Evolutionary conservation across 2,329 filamentous ascomycete species (phyloP).

Genomic region (Fusarium solani-melongenae): DNA sequence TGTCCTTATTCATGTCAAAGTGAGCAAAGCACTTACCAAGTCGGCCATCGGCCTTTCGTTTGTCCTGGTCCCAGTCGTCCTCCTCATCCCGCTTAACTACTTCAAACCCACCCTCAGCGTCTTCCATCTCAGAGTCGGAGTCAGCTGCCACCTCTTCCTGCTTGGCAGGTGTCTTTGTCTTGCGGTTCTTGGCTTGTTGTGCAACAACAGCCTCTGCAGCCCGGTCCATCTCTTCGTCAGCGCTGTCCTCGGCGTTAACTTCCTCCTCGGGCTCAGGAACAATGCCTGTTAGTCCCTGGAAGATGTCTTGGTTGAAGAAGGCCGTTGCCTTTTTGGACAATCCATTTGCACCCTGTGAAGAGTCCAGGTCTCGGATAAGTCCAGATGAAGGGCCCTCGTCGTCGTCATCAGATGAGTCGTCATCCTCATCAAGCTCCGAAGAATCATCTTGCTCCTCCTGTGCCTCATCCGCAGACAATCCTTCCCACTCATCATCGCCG

Average conservation of each 20-base stretch:
- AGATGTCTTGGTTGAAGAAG: constrained; percentile 97
- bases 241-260: constrained; percentile 30
- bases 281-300: constrained; percentile 81
- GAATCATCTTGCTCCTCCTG: constrained; percentile 66
- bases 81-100: constrained; percentile 64
- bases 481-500: constrained; percentile 91
- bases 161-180: constrained; percentile 30
- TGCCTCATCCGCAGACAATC: constrained; percentile 76
- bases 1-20: too few species aligned
- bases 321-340: constrained; percentile 71
- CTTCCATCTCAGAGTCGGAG: constrained; percentile 49
- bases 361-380: constrained; percentile 53
- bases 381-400: constrained; percentile 39
- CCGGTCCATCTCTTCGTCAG: constrained; percentile 49
- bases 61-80: constrained; percentile 75
- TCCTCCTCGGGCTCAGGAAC: constrained; percentile 60
- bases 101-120: constrained; percentile 67
- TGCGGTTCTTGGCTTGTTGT: constrained; percentile 41
- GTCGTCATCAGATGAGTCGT: constrained; percentile 51
- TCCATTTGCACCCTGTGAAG: constrained; percentile 32
- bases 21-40: constrained; percentile 58
- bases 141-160: constrained; percentile 41
- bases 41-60: constrained; percentile 71
- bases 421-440: constrained; percentile 69
- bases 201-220: constrained; percentile 43